Conservation (phyloP, 305 asterid species). For the Solanum hybrid region DNA sequence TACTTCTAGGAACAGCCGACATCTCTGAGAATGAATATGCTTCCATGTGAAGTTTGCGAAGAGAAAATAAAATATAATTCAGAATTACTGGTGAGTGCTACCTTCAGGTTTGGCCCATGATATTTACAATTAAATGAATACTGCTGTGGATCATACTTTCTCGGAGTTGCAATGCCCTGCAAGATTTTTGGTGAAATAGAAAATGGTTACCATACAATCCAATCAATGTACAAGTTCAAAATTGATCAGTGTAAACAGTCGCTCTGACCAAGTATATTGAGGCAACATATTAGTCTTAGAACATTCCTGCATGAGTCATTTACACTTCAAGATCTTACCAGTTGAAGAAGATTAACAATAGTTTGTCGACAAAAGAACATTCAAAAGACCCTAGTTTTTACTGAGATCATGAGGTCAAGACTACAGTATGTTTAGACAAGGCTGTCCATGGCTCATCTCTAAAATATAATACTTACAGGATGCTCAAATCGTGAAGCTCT, state of each 20-base stretch:
- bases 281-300: not conserved
- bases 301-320: not conserved
- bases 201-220: not conserved
- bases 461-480: slow-evolving; percentile 29
- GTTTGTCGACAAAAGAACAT: not conserved
- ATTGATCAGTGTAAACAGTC: not conserved
- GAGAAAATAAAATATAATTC: not conserved
- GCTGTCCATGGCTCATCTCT: not conserved
- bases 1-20: not conserved
- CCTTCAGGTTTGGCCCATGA: slow-evolving; percentile 44
- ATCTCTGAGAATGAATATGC: not conserved
- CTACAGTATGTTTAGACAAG: not conserved
- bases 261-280: not conserved
- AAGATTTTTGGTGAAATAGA: not conserved
- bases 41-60: not conserved
- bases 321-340: not conserved
- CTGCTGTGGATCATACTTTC: slow-evolving; percentile 27
- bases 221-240: not conserved
- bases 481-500: slow-evolving; percentile 21
- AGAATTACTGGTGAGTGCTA: slow-evolving; percentile 16
- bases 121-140: slow-evolving; percentile 23
- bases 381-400: not conserved
- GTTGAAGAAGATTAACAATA: not conserved
- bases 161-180: slow-evolving; percentile 39
- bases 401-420: not conserved